Evolutionary conservation across 345 rosid genomes (phyloP).

Genomic region (Euphorbia lathyris): DNA sequence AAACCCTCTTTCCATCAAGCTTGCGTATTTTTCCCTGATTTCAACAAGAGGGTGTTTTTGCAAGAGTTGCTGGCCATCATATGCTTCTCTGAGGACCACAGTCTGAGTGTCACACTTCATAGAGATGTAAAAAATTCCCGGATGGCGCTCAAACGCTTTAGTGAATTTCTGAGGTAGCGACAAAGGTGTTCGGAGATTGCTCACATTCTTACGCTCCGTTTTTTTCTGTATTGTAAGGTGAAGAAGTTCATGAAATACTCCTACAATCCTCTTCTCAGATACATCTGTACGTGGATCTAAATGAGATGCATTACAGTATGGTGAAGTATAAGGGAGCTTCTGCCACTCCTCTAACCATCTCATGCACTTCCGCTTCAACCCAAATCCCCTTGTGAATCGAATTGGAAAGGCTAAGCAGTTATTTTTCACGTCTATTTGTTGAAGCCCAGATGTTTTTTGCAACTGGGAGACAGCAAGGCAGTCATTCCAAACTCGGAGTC

Average conservation of each 20-base stretch:
- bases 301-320: slow-evolving; percentile 58
- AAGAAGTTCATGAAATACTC: slow-evolving; percentile 86
- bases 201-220: slow-evolving; percentile 68
- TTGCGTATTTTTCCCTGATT: slow-evolving; percentile 41
- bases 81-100: slow-evolving; percentile 75
- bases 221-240: slow-evolving; percentile 66
- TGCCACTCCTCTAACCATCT: slow-evolving; percentile 87
- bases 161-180: slow-evolving; percentile 77
- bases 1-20: slow-evolving; percentile 57
- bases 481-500: slow-evolving; percentile 52
- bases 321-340: slow-evolving; percentile 72
- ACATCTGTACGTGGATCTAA: slow-evolving; percentile 81
- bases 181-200: slow-evolving; percentile 69
- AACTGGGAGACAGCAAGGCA: slow-evolving; percentile 55
- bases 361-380: slow-evolving; percentile 71
- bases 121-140: slow-evolving; percentile 79
- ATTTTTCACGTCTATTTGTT: slow-evolving; percentile 21
- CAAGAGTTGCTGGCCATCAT: slow-evolving; percentile 45
- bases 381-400: slow-evolving; percentile 76
- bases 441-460: slow-evolving; percentile 35
- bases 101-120: slow-evolving; percentile 62
- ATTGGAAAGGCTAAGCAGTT: slow-evolving; percentile 58
- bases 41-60: slow-evolving; percentile 56
- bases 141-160: slow-evolving; percentile 83
- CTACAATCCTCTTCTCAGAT: slow-evolving; percentile 81